These are phyloP conservation scores for Azolla pinnata DNA, from an alignment of 75 land plant species.

Conservation along the genomic window DNA sequence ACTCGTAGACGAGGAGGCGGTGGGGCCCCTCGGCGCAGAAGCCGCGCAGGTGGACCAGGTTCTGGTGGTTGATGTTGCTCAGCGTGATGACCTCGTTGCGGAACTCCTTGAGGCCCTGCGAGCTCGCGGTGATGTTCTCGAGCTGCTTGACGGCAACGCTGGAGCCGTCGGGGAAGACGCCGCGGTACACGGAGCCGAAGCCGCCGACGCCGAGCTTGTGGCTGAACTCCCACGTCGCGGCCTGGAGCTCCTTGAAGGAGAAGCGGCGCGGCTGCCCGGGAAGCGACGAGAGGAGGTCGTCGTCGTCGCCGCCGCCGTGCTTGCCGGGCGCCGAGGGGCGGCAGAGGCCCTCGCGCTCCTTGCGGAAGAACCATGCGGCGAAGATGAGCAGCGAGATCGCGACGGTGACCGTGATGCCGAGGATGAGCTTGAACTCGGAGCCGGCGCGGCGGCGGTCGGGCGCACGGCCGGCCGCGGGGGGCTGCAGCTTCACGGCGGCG, in stretches of 20 bases:
- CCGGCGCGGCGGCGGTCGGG: too few species aligned
- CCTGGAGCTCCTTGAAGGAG: slow-evolving; percentile 20
- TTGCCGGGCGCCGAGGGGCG: too few species aligned
- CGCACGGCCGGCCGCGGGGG: too few species aligned
- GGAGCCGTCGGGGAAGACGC: slow-evolving; percentile 17
- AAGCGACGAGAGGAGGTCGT: neutral
- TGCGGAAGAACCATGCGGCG: too few species aligned
- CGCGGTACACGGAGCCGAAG: slow-evolving; percentile 26
- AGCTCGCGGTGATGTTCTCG: neutral
- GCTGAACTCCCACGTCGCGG: slow-evolving; percentile 27
- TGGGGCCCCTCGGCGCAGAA: slow-evolving; percentile 43
- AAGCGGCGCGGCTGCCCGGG: slow-evolving; percentile 20
- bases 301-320: neutral
- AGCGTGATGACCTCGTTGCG: slow-evolving; percentile 14
- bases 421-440: too few species aligned
- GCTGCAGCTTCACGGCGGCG: neutral
- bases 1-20: slow-evolving; percentile 47
- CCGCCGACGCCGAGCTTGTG: slow-evolving; percentile 31
- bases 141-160: slow-evolving; percentile 21
- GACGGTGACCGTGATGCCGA: too few species aligned
- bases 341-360: too few species aligned
- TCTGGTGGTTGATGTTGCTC: slow-evolving; percentile 13
- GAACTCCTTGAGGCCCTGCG: slow-evolving; percentile 11
- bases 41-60: slow-evolving; percentile 27
- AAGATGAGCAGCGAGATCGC: too few species aligned